These are phyloP conservation scores for Pseudonectria buxi DNA, from an alignment of 2,329 filamentous ascomycete genomes.

Conservation along the genomic window DNA sequence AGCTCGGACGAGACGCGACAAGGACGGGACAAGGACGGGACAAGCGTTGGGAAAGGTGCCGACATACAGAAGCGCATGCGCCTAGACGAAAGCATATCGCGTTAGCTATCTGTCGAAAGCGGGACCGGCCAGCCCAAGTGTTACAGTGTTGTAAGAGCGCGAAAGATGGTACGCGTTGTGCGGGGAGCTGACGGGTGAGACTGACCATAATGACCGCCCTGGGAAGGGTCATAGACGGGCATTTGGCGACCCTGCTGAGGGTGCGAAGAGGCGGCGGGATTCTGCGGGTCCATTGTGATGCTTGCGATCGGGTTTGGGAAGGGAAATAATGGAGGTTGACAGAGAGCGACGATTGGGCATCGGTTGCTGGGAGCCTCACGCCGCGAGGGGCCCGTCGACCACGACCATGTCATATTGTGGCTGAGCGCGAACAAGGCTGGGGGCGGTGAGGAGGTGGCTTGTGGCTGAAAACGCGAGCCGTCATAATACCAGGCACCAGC, in stretches of 20 bases:
- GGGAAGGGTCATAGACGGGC: constrained; percentile 64
- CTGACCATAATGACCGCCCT: constrained; percentile 74
- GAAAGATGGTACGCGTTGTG: constrained; percentile 3
- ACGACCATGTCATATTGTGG: background rate
- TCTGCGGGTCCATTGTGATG: constrained; percentile 33
- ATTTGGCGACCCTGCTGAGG: constrained; percentile 52
- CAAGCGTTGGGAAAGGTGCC: constrained; percentile 1
- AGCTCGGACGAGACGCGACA: constrained; percentile 5
- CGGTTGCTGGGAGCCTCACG: constrained; percentile 5
- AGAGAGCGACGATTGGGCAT: constrained; percentile 18
- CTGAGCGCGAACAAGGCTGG: too few relatives aligned
- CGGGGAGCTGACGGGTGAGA: constrained; percentile 2
- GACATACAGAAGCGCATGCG: constrained; percentile 40
- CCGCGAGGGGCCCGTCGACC: constrained; percentile 4
- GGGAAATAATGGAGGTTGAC: constrained; percentile 13
- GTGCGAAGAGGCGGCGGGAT: constrained; percentile 45
- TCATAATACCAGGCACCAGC: constrained; percentile 1
- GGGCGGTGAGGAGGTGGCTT: too few relatives aligned
- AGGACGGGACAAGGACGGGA: background rate
- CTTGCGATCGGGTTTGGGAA: constrained; percentile 4
- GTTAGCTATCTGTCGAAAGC: constrained; percentile 3
- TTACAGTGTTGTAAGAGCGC: constrained; percentile 10
- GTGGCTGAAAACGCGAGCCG: too few relatives aligned
- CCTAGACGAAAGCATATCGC: constrained; percentile 24
- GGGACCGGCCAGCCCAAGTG: constrained; percentile 13